Evolutionary conservation across 1,284 basidiomycete species (phyloP).

Genomic region (Neolentinus lepideus): DNA sequence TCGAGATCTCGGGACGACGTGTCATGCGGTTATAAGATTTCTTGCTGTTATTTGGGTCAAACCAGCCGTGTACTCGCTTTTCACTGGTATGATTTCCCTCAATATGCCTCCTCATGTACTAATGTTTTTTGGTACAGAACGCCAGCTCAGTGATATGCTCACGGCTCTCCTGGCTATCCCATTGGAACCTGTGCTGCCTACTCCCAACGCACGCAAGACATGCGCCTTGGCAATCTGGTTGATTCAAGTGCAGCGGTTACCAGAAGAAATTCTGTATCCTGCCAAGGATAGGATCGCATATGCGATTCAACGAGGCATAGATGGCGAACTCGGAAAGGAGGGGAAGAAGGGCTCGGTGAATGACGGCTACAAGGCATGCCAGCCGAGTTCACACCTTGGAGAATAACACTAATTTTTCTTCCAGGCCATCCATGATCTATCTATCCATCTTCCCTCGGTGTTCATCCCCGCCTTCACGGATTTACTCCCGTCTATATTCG

Average conservation of each 20-base stretch:
- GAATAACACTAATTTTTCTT: constrained; percentile 5
- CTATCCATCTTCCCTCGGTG: constrained; percentile 47
- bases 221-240: constrained; percentile 69
- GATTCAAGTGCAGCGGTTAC: constrained; percentile 61
- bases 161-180: constrained; percentile 63
- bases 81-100: constrained; percentile 42
- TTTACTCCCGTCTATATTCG: constrained; percentile 52
- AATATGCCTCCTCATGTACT: constrained; percentile 3
- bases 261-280: constrained; percentile 47
- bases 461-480: constrained; percentile 59
- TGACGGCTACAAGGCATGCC: constrained; percentile 62
- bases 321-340: constrained; percentile 77
- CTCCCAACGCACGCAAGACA: constrained; percentile 77
- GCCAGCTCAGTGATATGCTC: constrained; percentile 50
- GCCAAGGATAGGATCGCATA: constrained; percentile 58
- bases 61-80: constrained; percentile 50
- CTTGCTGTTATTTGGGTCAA: constrained; percentile 52
- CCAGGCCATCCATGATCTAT: constrained; percentile 68
- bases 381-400: constrained; percentile 6
- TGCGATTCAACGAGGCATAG: constrained; percentile 66
- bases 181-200: constrained; percentile 56
- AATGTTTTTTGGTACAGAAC: constrained; percentile 30
- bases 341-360: constrained; percentile 74
- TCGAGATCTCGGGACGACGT: constrained; percentile 64
- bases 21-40: constrained; percentile 59